Evolutionary conservation across 2,329 filamentous ascomycete genomes (phyloP).

Genomic region (Iodosphaeria phyllophila): DNA sequence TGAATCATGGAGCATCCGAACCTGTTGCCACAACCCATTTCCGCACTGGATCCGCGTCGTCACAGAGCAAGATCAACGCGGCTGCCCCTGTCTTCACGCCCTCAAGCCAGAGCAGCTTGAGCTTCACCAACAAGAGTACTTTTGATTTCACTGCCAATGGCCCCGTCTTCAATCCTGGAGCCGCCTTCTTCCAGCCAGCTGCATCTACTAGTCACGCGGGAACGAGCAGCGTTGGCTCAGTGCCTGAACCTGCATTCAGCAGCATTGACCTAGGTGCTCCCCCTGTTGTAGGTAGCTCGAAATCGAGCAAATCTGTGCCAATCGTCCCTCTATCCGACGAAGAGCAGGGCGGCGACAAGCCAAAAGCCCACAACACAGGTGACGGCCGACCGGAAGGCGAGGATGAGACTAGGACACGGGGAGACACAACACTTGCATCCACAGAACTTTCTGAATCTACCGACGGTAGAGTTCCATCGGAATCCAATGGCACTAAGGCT

Average conservation of each 20-base stretch:
- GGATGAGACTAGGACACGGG: constrained; percentile 20
- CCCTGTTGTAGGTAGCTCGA: constrained; percentile 45
- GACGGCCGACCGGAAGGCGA: constrained; percentile 18
- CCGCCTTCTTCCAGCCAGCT: constrained; percentile 55
- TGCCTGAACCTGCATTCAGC: too few species aligned
- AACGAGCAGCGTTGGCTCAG: constrained; percentile 33
- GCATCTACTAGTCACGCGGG: constrained; percentile 21
- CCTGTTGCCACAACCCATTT: constrained; percentile 20
- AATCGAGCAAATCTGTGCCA: constrained; percentile 67
- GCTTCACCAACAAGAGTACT: constrained; percentile 24
- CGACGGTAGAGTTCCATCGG: constrained; percentile 22
- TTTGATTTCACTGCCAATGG: constrained; percentile 52
- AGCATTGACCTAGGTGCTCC: constrained; percentile 44
- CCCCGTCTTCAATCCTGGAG: constrained; percentile 57
- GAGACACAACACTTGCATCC: constrained; percentile 35
- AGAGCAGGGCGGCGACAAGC: constrained; percentile 2
- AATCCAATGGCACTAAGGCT: constrained; percentile 20
- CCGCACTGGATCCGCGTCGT: constrained; percentile 19
- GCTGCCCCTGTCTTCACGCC: constrained; percentile 56
- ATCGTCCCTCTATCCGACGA: constrained; percentile 32
- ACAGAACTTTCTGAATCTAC: constrained; percentile 31
- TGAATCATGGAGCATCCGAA: constrained; percentile 14
- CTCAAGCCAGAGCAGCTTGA: constrained; percentile 31
- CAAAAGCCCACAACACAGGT: constrained; percentile 7
- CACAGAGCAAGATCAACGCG: constrained; percentile 41